Evolutionary conservation across 106 monocot genomes (phyloP), one percentile per base, ranked within the genome.

Genomic region (Platanthera guangdongensis): DNA sequence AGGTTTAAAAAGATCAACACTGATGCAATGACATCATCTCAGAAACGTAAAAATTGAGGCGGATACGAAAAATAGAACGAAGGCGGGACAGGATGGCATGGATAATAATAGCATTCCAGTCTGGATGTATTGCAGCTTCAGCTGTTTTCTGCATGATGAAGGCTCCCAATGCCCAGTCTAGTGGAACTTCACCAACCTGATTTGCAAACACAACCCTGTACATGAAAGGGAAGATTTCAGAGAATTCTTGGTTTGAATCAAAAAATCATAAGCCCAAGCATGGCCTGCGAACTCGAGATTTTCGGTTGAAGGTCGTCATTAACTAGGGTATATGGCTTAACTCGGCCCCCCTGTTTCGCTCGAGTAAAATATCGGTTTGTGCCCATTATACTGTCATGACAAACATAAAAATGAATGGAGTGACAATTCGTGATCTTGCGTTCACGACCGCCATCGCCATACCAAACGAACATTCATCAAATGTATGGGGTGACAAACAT

Each of bases 81-180:
- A 75, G 28, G 18, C 12, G 57, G 0, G 64, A 76, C 14, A 45
- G 82, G 48, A 77, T 54, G 8, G 47, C 21, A 5, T 46, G 22
- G 49, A 77, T 52, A 30, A 72, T 75, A 14, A 49, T 16, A n/a
- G 15, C 50, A 19, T 80, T 62, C 79, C 57, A 78, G 19, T 67
- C 50, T 22, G 78, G 28, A 5, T 71, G 55, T 13, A 14, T 51
- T 21, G 39, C 32, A n/a, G 7, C 48, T 25, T 12, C 45, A 45
- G 68, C 51, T 72, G 78, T 55, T 47, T 73, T 86, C 60, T 74
- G 77, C 79, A 25, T 78, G 25, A 88, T 81, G 55, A 88, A 91
- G 59, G 91, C 85, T 53, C 91, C 91, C 80, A 87, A 47, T 25
- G 84, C 81, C 91, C 87, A 90, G 72, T 90, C 87, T 22, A 90